Percentiles rank a stretch among this genome's conserved stretches.
Conservation (phyloP, 768 basidiomycete genomes). For the Hygrophorus pudorinus region DNA sequence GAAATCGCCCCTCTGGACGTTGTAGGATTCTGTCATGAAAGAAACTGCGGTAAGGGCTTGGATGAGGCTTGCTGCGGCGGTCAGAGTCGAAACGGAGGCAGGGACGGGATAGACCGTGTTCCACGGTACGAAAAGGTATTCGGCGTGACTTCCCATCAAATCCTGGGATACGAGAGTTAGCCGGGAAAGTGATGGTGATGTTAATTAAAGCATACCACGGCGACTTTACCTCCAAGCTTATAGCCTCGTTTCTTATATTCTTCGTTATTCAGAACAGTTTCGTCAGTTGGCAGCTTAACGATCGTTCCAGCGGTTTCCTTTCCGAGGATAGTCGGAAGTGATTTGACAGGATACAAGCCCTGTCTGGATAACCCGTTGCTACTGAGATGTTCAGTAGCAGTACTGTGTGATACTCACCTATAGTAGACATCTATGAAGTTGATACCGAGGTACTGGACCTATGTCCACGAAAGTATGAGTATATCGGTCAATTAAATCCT, state of each 20-base stretch:
- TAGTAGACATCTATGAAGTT: conserved; percentile 87
- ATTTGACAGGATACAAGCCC: conserved; percentile 52
- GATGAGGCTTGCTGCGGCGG: conserved; percentile 57
- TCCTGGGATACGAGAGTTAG: conserved; percentile 23
- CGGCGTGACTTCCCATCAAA: conserved; percentile 46
- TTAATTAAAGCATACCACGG: conserved; percentile 38
- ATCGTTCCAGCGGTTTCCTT: conserved; percentile 74
- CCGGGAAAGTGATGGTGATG: neutral
- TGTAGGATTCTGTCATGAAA: conserved; percentile 78
- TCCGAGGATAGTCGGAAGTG: conserved; percentile 62
- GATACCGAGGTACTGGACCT: conserved; percentile 66
- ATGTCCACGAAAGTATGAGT: neutral
- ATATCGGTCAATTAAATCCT: neutral
- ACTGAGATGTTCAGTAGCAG: neutral
- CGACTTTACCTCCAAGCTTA: conserved; percentile 63
- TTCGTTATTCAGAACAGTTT: conserved; percentile 44
- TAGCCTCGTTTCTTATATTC: conserved; percentile 57
- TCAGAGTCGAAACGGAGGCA: conserved; percentile 40
- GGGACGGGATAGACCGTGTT: conserved; percentile 57
- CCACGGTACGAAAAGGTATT: conserved; percentile 64
- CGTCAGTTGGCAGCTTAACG: conserved; percentile 62
- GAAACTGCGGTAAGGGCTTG: conserved; percentile 74
- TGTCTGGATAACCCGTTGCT: conserved; percentile 26
- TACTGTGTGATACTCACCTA: conserved; percentile 31
- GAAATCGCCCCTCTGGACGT: conserved; percentile 68